Base-by-base conservation (phyloP, 148 eudicot genomes). In the Cornus suecica region DNA sequence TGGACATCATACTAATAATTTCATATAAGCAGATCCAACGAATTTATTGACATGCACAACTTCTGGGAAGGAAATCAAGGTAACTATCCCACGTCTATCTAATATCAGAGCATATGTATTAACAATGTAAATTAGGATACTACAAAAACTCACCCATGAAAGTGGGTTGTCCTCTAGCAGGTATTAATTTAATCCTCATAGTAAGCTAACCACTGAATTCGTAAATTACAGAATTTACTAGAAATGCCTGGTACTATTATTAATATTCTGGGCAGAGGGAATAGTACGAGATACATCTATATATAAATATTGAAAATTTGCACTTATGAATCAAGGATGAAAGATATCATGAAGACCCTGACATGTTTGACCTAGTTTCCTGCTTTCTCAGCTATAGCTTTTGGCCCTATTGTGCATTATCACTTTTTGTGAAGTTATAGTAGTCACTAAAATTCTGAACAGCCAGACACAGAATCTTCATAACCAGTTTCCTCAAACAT, bases 91-190 rank as follows among this genome's bases (percentile, higher is more conserved):
- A 60, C 22, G n/a, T 24, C 28, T 14, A 60, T 31, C 62, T 8
- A 56, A 28, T 9, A 29, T 10, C n/a, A 10, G 27, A 24, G 20
- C 26, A 29, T n/a, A 54, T 3, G 27, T n/a, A 58, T n/a, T 20
- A 13, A 60, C 75, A 31, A 42, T 32, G 60, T 32, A 23, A 58
- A 9, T 20, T 23, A 56, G n/a, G 27, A 56, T 18, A 30, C 24
- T 28, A 65, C 28, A 73, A 68, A 73, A 62, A 73, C 23, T 41
- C 76, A 61, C 63, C 13, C 30, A 32, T 23, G 67, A 32, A n/a
- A 10, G 65, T 32, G 3, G 22, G 27, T 34, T 32, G 2, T 56
- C 41, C 16, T 13, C 48, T 63, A 24, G 52, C 10, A n/a, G n/a
- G 23, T 58, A 37, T 58, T 23, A 34, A 58, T 58, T 29, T 58